These are phyloP conservation scores for Pichia manshurica DNA, from an alignment of 805 yeast genomes.

Conservation along the genomic window DNA sequence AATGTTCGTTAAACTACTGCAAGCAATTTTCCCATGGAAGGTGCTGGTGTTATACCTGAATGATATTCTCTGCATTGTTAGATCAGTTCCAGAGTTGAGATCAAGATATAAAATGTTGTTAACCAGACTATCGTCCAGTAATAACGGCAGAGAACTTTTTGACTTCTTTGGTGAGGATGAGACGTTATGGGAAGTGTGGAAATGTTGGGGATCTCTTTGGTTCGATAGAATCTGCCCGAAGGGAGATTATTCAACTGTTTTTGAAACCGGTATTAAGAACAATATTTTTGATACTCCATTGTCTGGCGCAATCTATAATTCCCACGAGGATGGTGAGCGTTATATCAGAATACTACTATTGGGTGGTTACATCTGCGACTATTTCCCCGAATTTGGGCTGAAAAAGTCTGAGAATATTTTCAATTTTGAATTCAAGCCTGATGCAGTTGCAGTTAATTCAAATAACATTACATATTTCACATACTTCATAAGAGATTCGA, in stretches of 20 bases:
- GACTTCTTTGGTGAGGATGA: slow-evolving; percentile 53
- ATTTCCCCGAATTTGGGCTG: slow-evolving; percentile 47
- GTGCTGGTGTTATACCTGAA: slow-evolving; percentile 58
- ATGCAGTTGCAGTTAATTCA: slow-evolving; percentile 7
- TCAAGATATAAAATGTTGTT: slow-evolving; percentile 8
- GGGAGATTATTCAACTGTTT: slow-evolving; percentile 43
- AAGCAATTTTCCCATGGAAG: slow-evolving; percentile 64
- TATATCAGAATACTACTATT: slow-evolving; percentile 46
- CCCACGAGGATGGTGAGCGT: slow-evolving; percentile 44
- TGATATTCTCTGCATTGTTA: slow-evolving; percentile 39
- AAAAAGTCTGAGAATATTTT: slow-evolving; percentile 42
- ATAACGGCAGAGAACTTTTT: slow-evolving; percentile 36
- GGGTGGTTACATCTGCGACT: slow-evolving; percentile 46
- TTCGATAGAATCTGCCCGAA: slow-evolving; percentile 55
- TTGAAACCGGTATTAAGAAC: slow-evolving; percentile 52
- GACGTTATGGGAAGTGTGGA: slow-evolving; percentile 70
- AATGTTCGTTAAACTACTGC: slow-evolving; percentile 46
- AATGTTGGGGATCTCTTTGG: slow-evolving; percentile 82
- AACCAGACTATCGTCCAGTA: neutral
- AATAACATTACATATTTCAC: slow-evolving; percentile 19
- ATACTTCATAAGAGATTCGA: slow-evolving; percentile 23
- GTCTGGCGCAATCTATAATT: slow-evolving; percentile 50
- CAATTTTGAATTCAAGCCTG: slow-evolving; percentile 27
- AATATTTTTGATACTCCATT: slow-evolving; percentile 57
- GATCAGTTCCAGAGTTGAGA: slow-evolving; percentile 23